Evolutionary conservation across 352 stramenopile species (phyloP), one percentile per base, ranked within the genome.

Genomic region (Globisporangium middletonii): DNA sequence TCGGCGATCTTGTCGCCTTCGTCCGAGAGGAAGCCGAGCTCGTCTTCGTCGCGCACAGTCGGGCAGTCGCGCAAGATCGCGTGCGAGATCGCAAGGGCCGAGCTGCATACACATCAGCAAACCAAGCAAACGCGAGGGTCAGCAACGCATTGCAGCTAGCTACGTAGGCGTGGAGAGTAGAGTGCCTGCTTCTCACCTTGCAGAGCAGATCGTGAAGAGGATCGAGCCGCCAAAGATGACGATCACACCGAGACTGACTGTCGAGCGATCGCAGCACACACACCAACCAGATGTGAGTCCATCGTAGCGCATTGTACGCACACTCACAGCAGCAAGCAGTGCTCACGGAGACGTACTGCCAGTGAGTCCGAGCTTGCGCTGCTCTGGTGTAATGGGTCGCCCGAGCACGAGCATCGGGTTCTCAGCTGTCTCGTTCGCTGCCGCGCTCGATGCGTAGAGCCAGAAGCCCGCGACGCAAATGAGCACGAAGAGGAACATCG

Each of bases 401-500:
- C 84, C 84, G 46, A 89, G 82, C 49, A 94, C 69, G 59, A 87
- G 79, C 53, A 88, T 83, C 41, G 77, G 81, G 46, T 88, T 86
- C 33, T 89, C 79, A 12, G 78, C 72, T 12, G 78, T 81, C 62
- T 94, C 84, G 23, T 73, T 83, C 28, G 77, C 75, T 33, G 79
- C 77, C 38, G 71, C 72, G 49, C 79, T 89, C 53, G 83, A 85
- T 44, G 81, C 77, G 59, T 94, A 92, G 33, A 90, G 72, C 84
- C 84, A 94, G 43, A 89, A 90, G 46, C 75, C 84, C 19, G 61
- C 75, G 46, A 94, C 48, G 60, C 84, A 94, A 53, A 94, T 92
- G 37, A 94, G 71, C 23, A 91, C 80, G 69, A 94, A 94, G 11
- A 94, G 68, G 59, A 94, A 94, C 57, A 94, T 81, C 59, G 84